phyloP scores from a whole-genome alignment of 495 filamentous ascomycete species.

The Talaromyces stipitatus region DNA sequence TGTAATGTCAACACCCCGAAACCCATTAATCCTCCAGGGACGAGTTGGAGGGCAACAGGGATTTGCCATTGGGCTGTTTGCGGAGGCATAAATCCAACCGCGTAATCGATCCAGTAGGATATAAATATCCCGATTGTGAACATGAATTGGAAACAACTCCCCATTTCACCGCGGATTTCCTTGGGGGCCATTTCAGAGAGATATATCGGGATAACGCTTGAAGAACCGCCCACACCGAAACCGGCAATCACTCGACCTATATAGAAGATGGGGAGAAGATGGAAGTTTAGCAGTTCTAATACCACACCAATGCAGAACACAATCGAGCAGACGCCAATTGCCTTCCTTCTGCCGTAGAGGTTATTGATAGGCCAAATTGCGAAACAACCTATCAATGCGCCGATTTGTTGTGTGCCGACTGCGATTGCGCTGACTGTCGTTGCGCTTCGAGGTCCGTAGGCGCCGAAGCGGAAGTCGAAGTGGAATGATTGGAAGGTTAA shows the following conservation, averaged over 20 bases:
- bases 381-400: conserved; percentile 40
- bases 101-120: conserved; percentile 49
- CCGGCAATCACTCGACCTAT: conserved; percentile 45
- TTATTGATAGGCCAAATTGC: conserved; percentile 43
- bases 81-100: conserved; percentile 49
- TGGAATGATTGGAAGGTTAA: conserved; percentile 41
- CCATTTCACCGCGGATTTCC: conserved; percentile 44
- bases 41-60: conserved; percentile 45
- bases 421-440: conserved; percentile 36
- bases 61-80: conserved; percentile 45
- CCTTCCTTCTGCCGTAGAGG: conserved; percentile 31
- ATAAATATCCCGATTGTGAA: conserved; percentile 45
- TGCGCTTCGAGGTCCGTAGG: conserved; percentile 16
- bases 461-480: conserved; percentile 30
- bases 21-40: conserved; percentile 41
- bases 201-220: conserved; percentile 51
- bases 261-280: conserved; percentile 36
- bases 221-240: conserved; percentile 49
- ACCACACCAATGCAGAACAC: conserved; percentile 41
- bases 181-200: conserved; percentile 50
- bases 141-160: conserved; percentile 44
- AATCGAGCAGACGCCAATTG: conserved; percentile 35
- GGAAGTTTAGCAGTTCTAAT: conserved; percentile 35
- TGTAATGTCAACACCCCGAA: conserved; percentile 40
- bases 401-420: conserved; percentile 40